Evolutionary conservation across 2,329 filamentous ascomycete species (phyloP).

Genomic region (Phialocephala subalpina): DNA sequence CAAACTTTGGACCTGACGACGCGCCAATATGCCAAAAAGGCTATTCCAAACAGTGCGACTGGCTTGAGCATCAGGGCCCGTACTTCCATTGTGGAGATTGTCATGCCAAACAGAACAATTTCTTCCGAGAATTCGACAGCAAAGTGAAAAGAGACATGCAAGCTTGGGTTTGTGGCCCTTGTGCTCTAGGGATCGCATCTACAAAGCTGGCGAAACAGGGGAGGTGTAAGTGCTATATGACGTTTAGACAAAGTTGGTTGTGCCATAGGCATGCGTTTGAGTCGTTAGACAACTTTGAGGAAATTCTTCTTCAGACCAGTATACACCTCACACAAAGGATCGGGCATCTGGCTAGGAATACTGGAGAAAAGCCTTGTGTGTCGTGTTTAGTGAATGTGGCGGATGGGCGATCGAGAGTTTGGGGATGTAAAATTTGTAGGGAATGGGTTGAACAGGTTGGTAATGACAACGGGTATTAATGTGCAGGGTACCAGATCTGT

Average conservation of each 20-base stretch:
- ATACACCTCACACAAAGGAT: background rate
- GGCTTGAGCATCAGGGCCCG: background rate
- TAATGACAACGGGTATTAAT: background rate
- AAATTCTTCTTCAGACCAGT: too few species aligned
- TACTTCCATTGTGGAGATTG: background rate
- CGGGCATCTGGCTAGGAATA: background rate
- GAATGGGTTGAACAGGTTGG: background rate
- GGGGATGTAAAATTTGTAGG: constrained; percentile 16
- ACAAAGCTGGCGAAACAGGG: background rate
- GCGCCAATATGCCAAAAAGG: background rate
- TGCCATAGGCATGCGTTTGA: background rate
- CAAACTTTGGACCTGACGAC: background rate
- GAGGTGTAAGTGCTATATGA: background rate
- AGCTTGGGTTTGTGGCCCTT: background rate
- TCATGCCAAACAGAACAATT: background rate
- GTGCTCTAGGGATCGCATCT: background rate
- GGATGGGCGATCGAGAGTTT: constrained; percentile 5
- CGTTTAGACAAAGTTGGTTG: background rate
- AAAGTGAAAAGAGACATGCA: background rate
- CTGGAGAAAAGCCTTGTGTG: background rate
- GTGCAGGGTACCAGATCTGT: background rate
- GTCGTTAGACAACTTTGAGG: background rate
- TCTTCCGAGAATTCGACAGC: background rate
- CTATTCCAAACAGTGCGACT: background rate
- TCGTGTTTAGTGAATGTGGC: background rate